Percentiles rank a stretch among this genome's conserved stretches.
Conservation (phyloP, 192 early-diverging fungal species). For the Chytriomyces confervae region DNA sequence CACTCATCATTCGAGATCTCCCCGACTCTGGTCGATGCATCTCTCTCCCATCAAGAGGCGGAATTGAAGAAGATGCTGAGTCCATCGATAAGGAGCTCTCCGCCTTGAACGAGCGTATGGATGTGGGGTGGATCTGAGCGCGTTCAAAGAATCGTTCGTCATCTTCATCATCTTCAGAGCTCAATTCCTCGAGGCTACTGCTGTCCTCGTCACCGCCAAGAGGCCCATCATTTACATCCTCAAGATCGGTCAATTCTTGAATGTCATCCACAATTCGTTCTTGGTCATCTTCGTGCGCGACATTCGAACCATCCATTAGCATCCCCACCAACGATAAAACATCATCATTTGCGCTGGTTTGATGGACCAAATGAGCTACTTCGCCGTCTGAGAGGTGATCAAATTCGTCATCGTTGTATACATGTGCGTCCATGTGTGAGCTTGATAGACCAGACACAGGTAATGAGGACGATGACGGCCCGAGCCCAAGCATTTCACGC, state of each 20-base stretch:
- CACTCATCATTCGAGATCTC: background rate
- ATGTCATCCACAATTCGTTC: background rate
- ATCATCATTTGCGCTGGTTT: background rate
- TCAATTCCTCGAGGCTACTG: background rate
- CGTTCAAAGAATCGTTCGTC: background rate
- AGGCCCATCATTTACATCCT: background rate
- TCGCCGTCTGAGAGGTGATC: background rate
- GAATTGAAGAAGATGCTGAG: background rate
- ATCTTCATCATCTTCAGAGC: background rate
- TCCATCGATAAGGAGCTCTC: background rate
- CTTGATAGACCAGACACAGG: background rate
- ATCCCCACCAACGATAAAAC: background rate
- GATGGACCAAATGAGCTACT: background rate
- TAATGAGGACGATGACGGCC: background rate
- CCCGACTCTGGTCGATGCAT: background rate
- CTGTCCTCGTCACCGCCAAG: background rate
- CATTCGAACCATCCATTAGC: background rate
- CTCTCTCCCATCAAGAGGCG: background rate
- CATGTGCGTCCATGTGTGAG: background rate
- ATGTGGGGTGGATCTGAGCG: background rate
- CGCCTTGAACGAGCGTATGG: background rate
- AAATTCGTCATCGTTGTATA: background rate
- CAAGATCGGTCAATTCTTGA: background rate
- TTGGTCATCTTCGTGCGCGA: background rate
- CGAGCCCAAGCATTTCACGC: background rate